Evolutionary conservation across 345 rosid species (phyloP), one percentile per base, ranked within the genome.

Genomic region (Rubroshorea leprosula): DNA sequence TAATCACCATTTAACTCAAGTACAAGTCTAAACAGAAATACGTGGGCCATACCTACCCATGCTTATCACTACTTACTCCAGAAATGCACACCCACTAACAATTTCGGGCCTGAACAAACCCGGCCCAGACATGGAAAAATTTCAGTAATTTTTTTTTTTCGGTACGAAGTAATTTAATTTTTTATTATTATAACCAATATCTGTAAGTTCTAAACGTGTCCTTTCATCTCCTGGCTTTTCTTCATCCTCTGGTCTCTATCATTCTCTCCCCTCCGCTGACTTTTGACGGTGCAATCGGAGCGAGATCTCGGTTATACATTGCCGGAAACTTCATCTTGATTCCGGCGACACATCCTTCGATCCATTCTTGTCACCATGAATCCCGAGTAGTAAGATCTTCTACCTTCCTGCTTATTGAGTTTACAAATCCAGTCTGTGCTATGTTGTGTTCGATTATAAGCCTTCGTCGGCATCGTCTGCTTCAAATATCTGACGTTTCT

Each of bases 351-450:
- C 21, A 20, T 55, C 60, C 64, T 17, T n/a, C 18, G 56, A 57
- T 18, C 52, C 1, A 14, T 10, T 20, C 31, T 22, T 18, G 2
- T 57, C 57, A 49, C 61, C 68, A 83, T 83, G 90, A 83, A 74
- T 67, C 84, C 83, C 23, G 90, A 83, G 49, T 83, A 80, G 90
- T 83, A 79, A 64, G 84, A 51, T 57, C 9, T 44, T 46, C 48
- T 49, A 22, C 18, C n/a, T 45, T 14, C 41, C 12, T 35, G 41
- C 41, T 35, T 1, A 1, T 35, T 6, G 3, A 58, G n/a, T 38
- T 19, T 53, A 14, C 46, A 18, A 41, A 57, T 55, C 49, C 48
- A 12, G 4, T 4, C 12, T 35, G 41, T 2, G 12, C 9, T 35
- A n/a, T n/a, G n/a, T 8, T 35, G 41, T 35, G 5, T 35, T 6